These are phyloP conservation scores for Aspergillus bertholletiae DNA, from an alignment of 495 filamentous ascomycete genomes.

Conservation along the genomic window DNA sequence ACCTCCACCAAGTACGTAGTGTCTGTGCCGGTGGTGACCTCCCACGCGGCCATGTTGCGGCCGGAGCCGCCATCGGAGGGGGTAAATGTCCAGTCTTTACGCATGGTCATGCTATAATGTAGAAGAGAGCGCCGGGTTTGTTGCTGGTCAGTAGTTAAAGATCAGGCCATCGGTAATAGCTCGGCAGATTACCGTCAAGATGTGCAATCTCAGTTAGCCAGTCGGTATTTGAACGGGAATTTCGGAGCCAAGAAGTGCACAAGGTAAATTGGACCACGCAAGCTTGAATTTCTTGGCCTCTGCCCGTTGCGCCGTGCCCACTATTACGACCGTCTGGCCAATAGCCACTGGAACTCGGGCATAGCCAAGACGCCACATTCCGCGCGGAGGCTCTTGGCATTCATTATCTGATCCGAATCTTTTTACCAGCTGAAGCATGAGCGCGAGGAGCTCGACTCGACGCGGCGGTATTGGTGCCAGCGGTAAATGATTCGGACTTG, in stretches of 20 bases:
- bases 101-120: neutral
- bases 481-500: neutral
- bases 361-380: neutral
- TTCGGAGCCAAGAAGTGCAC: neutral
- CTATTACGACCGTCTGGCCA: conserved; percentile 3
- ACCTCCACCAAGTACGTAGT: conserved; percentile 18
- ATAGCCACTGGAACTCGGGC: neutral
- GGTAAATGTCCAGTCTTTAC: conserved; percentile 8
- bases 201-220: neutral
- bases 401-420: conserved; percentile 20
- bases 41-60: conserved; percentile 17
- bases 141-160: neutral
- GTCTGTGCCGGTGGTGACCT: conserved; percentile 1
- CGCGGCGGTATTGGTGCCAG: neutral
- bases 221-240: neutral
- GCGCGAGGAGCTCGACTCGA: neutral
- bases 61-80: neutral
- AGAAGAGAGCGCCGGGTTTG: neutral
- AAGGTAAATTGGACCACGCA: conserved; percentile 50
- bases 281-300: neutral
- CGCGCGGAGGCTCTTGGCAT: conserved; percentile 13
- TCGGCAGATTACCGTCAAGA: neutral
- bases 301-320: neutral
- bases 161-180: neutral
- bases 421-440: neutral